These are phyloP conservation scores for Ophiostoma novo-ulmi DNA, from an alignment of 2,329 filamentous ascomycete genomes.

Conservation along the genomic window DNA sequence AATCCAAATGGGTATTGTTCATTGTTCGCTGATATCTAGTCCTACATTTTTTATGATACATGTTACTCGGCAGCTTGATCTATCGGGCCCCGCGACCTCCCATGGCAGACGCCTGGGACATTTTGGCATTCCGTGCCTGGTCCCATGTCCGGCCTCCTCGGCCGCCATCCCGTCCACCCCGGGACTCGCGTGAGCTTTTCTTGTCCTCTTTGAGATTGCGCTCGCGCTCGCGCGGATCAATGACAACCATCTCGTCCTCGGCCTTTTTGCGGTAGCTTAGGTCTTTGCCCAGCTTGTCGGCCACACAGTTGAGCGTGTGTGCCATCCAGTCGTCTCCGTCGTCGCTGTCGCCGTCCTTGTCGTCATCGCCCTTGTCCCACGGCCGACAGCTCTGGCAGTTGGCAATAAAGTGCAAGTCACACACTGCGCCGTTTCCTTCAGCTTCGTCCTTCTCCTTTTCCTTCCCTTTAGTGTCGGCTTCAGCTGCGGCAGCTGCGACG, in stretches of 20 bases:
- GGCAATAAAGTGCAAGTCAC: conserved; percentile 92
- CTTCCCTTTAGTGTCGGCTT: conserved; percentile 12
- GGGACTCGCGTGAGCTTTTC: conserved; percentile 53
- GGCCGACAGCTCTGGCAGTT: conserved; percentile 87
- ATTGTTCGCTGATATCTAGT: not conserved
- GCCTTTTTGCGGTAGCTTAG: conserved; percentile 85
- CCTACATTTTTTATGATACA: conserved; percentile 13
- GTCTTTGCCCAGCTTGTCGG: conserved; percentile 87
- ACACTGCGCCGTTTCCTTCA: conserved; percentile 45
- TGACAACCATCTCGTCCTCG: conserved; percentile 85
- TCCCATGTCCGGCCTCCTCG: conserved; percentile 49
- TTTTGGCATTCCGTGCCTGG: conserved; percentile 52
- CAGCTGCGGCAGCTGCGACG: conserved; percentile 15
- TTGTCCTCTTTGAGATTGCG: conserved; percentile 64
- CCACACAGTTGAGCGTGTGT: conserved; percentile 78
- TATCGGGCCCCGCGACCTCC: conserved; percentile 54
- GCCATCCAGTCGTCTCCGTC: conserved; percentile 75
- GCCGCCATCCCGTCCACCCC: conserved; percentile 44
- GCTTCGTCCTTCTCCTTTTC: conserved; percentile 18
- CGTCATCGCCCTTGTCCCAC: conserved; percentile 59
- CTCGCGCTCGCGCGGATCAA: conserved; percentile 82
- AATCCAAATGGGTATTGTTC: conserved; percentile 22
- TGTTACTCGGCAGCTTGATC: not conserved
- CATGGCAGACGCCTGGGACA: conserved; percentile 49
- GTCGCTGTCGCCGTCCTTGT: conserved; percentile 46